phyloP scores from a whole-genome alignment of 495 filamentous ascomycete genomes.

The Symbiotaphrina buchneri region DNA sequence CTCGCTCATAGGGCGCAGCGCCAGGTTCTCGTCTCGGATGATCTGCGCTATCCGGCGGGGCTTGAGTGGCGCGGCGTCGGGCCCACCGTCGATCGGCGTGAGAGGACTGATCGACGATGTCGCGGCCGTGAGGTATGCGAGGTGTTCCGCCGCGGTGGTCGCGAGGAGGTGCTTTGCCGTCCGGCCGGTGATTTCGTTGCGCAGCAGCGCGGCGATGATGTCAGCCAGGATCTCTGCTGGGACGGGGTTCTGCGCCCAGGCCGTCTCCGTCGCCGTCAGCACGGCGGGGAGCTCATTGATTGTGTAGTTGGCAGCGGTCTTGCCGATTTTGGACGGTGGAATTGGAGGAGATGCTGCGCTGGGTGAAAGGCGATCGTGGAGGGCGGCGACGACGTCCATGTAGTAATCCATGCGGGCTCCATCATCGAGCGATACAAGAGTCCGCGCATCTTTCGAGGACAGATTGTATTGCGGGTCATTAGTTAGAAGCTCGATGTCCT shows the following conservation, averaged over 20 bases:
- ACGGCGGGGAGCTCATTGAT: slow-evolving; percentile 78
- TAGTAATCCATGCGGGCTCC: slow-evolving; percentile 70
- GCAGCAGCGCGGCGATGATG: slow-evolving; percentile 39
- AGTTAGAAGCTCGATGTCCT: slow-evolving; percentile 34
- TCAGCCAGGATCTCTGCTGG: slow-evolving; percentile 35
- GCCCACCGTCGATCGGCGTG: slow-evolving; percentile 8
- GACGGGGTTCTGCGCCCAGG: slow-evolving; percentile 32
- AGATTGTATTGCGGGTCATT: slow-evolving; percentile 29
- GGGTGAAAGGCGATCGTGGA: slow-evolving; percentile 18
- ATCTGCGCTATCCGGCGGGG: slow-evolving; percentile 28
- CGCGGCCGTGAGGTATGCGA: slow-evolving; percentile 13
- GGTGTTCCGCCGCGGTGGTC: slow-evolving; percentile 24
- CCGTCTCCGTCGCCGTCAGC: slow-evolving; percentile 24
- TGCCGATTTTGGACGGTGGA: slow-evolving; percentile 6
- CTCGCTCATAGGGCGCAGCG: slow-evolving; percentile 34
- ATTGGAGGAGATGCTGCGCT: no score
- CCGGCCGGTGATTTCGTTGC: slow-evolving; percentile 46
- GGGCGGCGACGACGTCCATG: slow-evolving; percentile 39
- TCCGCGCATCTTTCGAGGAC: slow-evolving; percentile 68
- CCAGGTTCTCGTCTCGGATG: slow-evolving; percentile 41
- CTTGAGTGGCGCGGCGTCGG: no score
- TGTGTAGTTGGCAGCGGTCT: slow-evolving; percentile 17
- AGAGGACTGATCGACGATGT: slow-evolving; percentile 10
- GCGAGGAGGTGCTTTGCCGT: slow-evolving; percentile 51
- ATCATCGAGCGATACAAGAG: slow-evolving; percentile 54